Evolutionary conservation across 1,139 yeast species (phyloP), one percentile per base, ranked within the genome.

Genomic region (Wickerhamomyces sp.): DNA sequence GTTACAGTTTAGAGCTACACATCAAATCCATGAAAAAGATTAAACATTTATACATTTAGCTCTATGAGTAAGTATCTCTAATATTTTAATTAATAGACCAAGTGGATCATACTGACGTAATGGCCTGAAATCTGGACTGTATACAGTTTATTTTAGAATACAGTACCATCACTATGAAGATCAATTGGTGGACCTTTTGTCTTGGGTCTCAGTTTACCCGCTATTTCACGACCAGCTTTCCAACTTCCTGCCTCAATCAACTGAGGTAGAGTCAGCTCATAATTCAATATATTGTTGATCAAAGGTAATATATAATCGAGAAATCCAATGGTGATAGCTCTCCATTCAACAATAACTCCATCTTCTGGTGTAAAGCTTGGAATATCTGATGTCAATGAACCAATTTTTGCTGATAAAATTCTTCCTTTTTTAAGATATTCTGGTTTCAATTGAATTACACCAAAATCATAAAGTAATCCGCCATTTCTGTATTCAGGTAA

Each of bases 401-500:
- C 46, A n/a, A 56, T 44, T 27, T 59, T 47, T 28, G 49, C 43
- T 1, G 70, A 52, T 10, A 60, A 45, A 10, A 44, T 48, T 8
- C 70, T 44, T 0, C 78, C 79, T 30, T 55, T 46, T 18, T 50
- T 40, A 14, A 57, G 43, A 10, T 55, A 58, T 2, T 61, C 67
- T 1, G 65, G 63, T 48, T 76, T 76, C 36, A 78, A 58, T 3
- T 59, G 48, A 32, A 78, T 56, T 1, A 77, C 68, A 8, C 70
- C 76, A 33, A 74, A 61, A 54, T 78, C 83, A 30, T 74, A 70
- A 47, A 78, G 67, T 21, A 78, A 57, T 0, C 83, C 84, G 26
- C 83, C 84, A 45, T 78, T 78, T 49, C 84, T 64, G 54, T 78
- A 78, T 53, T 78, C 84, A 5, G 84, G 83, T 34, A 78, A 59